Conservation (phyloP, 192 early-diverging fungal genomes). For the Backusella liffmaniae region DNA sequence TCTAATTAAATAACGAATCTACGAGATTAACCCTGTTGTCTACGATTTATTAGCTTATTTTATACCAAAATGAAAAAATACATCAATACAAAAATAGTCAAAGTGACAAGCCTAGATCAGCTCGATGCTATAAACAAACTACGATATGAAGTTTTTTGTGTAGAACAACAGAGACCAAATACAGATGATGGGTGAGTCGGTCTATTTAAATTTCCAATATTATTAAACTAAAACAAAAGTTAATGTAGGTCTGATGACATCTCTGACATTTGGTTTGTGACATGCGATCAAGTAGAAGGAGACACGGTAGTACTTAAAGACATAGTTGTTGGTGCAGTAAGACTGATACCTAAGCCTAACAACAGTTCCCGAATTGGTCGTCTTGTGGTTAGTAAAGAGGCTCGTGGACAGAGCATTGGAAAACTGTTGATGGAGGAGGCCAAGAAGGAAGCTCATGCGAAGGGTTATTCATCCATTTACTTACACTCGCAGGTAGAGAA, state of each 20-base stretch:
- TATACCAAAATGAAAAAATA: background rate
- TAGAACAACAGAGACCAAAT: no score
- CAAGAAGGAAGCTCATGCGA: background rate
- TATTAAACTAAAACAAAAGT: background rate
- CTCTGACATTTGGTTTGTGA: background rate
- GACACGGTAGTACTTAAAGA: background rate
- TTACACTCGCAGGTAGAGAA: background rate
- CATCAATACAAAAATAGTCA: background rate
- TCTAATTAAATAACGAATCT: background rate
- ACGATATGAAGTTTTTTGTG: background rate
- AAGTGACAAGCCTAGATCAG: background rate
- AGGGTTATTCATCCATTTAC: background rate
- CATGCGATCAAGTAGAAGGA: background rate
- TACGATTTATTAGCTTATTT: background rate
- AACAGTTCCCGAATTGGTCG: background rate
- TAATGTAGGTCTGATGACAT: background rate
- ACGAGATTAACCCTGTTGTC: background rate
- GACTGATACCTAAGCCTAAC: background rate
- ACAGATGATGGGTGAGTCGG: no score
- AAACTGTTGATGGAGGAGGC: background rate
- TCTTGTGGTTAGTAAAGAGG: slow-evolving; percentile 1
- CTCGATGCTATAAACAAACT: background rate
- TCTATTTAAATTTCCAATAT: no score
- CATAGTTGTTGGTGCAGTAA: background rate
- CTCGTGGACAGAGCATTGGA: background rate